Percentiles rank a stretch among this genome's conserved stretches.
Conservation (phyloP, 257 asterid species). For the Rehmannia glutinosa region DNA sequence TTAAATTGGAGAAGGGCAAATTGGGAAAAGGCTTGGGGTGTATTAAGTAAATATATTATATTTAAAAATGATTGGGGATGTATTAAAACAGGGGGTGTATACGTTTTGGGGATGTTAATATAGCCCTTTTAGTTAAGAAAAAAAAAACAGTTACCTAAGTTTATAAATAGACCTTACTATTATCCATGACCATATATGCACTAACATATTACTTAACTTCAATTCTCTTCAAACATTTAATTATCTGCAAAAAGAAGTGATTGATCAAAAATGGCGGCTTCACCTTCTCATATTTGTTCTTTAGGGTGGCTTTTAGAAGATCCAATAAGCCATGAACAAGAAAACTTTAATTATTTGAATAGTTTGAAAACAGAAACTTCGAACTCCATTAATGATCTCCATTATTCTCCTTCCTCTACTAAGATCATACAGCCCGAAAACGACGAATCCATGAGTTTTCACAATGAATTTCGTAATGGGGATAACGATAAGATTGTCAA, state of each 20-base stretch:
- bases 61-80: no score
- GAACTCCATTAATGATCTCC: slow-evolving; percentile 26
- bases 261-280: slow-evolving; percentile 27
- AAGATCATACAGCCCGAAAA: background rate
- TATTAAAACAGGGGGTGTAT: no score
- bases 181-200: no score
- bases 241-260: no score
- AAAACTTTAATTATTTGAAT: slow-evolving; percentile 21
- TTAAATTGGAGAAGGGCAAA: no score
- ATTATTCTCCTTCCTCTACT: slow-evolving; percentile 33
- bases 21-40: no score
- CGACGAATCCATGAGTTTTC: no score
- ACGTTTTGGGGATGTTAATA: no score
- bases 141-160: no score
- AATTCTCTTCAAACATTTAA: background rate
- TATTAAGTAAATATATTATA: no score
- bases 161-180: background rate
- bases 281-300: slow-evolving; percentile 22
- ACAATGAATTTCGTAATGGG: background rate
- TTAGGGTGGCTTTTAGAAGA: slow-evolving; percentile 36
- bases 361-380: slow-evolving; percentile 21
- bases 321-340: slow-evolving; percentile 17
- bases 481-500: slow-evolving; percentile 23
- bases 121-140: no score
- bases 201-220: background rate